These are phyloP conservation scores for Trametes polyzona DNA, from an alignment of 1,284 basidiomycete genomes.

Conservation along the genomic window DNA sequence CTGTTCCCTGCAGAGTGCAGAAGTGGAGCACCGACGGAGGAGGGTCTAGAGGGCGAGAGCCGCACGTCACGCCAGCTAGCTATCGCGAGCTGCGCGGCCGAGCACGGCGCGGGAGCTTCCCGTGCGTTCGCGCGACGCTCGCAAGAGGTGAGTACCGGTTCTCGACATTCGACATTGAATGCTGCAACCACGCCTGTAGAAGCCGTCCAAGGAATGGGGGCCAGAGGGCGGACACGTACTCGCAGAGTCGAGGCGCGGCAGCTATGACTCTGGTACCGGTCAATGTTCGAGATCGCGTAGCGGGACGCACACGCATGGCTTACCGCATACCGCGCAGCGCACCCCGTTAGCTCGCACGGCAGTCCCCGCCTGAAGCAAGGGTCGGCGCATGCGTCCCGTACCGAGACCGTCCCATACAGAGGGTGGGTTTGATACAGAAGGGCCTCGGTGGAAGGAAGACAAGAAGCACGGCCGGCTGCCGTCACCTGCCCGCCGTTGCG, in stretches of 20 bases:
- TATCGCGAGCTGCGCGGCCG: background rate
- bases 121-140: constrained; percentile 12
- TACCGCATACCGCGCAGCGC: no score
- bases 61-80: background rate
- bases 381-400: background rate
- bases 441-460: background rate
- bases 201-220: background rate
- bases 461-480: background rate
- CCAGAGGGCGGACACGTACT: background rate
- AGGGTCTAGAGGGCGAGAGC: no score
- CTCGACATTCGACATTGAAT: no score
- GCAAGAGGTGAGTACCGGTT: background rate
- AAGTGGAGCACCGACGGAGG: no score
- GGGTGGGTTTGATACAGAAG: background rate
- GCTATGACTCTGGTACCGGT: no score
- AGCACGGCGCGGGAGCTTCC: background rate
- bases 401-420: background rate
- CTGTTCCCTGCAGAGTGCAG: no score
- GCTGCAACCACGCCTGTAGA: background rate
- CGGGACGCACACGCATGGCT: background rate
- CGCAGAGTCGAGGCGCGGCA: no score
- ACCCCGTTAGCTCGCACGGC: no score
- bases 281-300: no score
- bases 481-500: constrained; percentile 11
- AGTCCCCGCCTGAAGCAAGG: background rate